Conservation (phyloP, 202 grass and related monocot genomes). For the Bolboschoenoplectus hybrid region DNA sequence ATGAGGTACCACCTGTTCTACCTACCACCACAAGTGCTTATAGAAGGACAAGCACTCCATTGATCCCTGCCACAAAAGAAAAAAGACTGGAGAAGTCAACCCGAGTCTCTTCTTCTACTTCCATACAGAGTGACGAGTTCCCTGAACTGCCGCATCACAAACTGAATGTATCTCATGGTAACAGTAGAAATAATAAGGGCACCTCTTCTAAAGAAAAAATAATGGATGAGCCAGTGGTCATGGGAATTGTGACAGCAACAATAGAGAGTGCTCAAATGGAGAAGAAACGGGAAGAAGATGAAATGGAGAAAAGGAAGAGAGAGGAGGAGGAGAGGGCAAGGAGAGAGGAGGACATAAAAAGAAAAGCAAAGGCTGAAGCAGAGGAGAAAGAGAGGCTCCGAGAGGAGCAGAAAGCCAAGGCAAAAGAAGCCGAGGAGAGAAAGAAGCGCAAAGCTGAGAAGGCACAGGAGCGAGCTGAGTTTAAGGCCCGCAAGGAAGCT, state of each 20-base stretch:
- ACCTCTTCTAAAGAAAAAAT: conserved; percentile 49
- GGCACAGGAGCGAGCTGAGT: conserved; percentile 66
- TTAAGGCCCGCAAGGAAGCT: conserved; percentile 72
- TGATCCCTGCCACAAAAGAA: conserved; percentile 7
- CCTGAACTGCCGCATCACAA: conserved; percentile 41
- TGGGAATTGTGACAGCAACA: neutral
- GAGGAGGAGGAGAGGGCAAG: conserved; percentile 62
- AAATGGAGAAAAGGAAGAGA: conserved; percentile 52
- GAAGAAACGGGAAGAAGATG: conserved; percentile 48
- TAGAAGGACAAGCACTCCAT: conserved; percentile 35
- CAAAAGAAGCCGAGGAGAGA: conserved; percentile 91
- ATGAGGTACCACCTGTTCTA: conserved; percentile 61
- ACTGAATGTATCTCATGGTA: conserved; percentile 51
- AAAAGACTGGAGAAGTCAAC: conserved; percentile 26
- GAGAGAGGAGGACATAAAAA: conserved; percentile 63
- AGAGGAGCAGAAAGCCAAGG: conserved; percentile 84
- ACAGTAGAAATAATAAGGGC: conserved; percentile 19
- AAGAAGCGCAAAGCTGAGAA: conserved; percentile 79
- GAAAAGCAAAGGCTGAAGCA: conserved; percentile 61
- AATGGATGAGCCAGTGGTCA: conserved; percentile 26
- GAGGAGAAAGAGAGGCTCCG: conserved; percentile 62
- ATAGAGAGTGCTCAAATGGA: conserved; percentile 21
- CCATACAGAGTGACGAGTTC: conserved; percentile 28
- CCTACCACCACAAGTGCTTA: conserved; percentile 7
- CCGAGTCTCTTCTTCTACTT: conserved; percentile 26